Conservation (phyloP, 2,329 filamentous ascomycete genomes). For the Amylocarpus encephaloides region DNA sequence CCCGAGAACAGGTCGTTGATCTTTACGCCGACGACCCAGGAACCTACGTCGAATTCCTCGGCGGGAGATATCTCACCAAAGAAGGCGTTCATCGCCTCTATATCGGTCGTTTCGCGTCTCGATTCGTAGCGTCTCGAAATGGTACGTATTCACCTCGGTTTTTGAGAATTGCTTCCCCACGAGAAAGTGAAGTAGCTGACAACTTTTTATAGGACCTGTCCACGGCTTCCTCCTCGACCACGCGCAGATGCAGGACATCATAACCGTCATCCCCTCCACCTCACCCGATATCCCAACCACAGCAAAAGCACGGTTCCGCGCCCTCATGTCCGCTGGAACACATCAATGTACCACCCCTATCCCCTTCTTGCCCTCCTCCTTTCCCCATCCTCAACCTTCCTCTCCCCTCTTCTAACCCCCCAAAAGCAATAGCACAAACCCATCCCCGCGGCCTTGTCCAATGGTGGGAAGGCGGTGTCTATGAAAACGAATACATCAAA, state of each 20-base stretch:
- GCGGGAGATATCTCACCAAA: slow-evolving; percentile 46
- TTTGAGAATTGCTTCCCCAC: no score
- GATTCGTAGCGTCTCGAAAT: slow-evolving; percentile 48
- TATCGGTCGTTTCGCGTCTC: slow-evolving; percentile 43
- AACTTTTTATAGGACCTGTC: slow-evolving; percentile 34
- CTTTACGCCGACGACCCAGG: slow-evolving; percentile 48
- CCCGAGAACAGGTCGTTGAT: slow-evolving; percentile 35
- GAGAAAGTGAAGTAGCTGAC: no score
- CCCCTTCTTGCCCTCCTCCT: no score
- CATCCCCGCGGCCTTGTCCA: slow-evolving; percentile 47
- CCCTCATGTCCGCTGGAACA: slow-evolving; percentile 49
- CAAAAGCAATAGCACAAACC: slow-evolving; percentile 30
- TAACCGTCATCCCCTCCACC: slow-evolving; percentile 43
- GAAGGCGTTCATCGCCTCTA: slow-evolving; percentile 47
- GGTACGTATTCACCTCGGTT: no score
- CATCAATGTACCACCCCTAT: slow-evolving; percentile 39
- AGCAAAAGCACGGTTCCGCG: slow-evolving; percentile 46
- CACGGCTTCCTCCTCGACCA: slow-evolving; percentile 51
- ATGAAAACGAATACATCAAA: slow-evolving; percentile 55
- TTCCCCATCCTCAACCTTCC: no score
- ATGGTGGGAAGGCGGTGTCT: slow-evolving; percentile 53
- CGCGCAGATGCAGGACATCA: slow-evolving; percentile 50
- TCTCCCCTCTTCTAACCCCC: no score
- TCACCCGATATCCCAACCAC: slow-evolving; percentile 27
- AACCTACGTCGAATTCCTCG: slow-evolving; percentile 50